Conservation (phyloP, 352 stramenopile genomes). For the Phytopythium cucurbitacearum region DNA sequence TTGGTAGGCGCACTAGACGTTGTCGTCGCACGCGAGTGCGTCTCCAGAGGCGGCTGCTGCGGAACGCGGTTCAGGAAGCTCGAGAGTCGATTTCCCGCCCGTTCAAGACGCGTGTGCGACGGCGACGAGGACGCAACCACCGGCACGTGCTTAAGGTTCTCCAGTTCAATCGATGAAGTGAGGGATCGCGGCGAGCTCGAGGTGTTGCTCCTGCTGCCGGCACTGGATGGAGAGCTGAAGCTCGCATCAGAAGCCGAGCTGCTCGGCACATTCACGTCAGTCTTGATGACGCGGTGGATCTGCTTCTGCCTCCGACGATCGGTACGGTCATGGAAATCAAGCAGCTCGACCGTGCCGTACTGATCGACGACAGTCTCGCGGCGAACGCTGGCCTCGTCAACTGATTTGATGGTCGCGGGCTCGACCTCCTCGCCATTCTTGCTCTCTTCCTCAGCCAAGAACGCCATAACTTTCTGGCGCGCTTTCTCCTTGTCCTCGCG, state of each 20-base stretch:
- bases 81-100: slow-evolving; percentile 23
- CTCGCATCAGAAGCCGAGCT: slow-evolving; percentile 2
- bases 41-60: slow-evolving; percentile 1
- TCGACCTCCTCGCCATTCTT: slow-evolving; percentile 12
- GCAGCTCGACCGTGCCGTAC: slow-evolving; percentile 45
- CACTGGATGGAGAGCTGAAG: slow-evolving; percentile 8
- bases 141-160: slow-evolving; percentile 19
- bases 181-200: slow-evolving; percentile 25
- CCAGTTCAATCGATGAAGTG: slow-evolving; percentile 16
- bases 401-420: slow-evolving; percentile 39
- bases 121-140: slow-evolving; percentile 6
- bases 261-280: neutral
- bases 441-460: slow-evolving; percentile 34
- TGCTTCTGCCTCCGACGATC: slow-evolving; percentile 16
- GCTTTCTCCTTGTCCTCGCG: slow-evolving; percentile 40
- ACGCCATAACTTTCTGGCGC: slow-evolving; percentile 39
- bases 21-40: neutral
- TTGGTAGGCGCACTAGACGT: neutral
- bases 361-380: slow-evolving; percentile 43
- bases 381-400: slow-evolving; percentile 44
- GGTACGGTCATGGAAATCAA: slow-evolving; percentile 41
- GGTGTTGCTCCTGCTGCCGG: neutral
- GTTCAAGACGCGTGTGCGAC: slow-evolving; percentile 9
- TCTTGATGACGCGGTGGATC: slow-evolving; percentile 15
- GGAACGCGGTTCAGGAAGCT: slow-evolving; percentile 26